These are phyloP conservation scores for Massarina eburnea DNA, from an alignment of 2,329 filamentous ascomycete genomes.

Conservation along the genomic window DNA sequence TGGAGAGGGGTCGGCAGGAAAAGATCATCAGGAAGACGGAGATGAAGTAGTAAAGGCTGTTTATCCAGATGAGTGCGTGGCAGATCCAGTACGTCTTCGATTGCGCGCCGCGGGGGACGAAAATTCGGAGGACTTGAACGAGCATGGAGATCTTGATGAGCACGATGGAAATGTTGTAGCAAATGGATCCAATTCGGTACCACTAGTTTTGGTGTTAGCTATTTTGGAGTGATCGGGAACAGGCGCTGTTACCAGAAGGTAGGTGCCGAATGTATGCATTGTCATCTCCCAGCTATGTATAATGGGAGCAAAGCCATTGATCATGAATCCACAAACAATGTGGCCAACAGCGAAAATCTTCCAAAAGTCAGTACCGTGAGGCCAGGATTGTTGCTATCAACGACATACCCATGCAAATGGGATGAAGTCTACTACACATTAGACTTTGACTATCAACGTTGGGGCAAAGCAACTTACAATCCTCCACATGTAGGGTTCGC, in stretches of 20 bases:
- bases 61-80: conserved; percentile 11
- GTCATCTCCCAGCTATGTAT: conserved; percentile 18
- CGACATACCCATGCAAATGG: conserved; percentile 16
- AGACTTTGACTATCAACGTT: background rate
- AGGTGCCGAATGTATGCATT: conserved; percentile 7
- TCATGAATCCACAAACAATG: conserved; percentile 7
- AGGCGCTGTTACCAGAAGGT: conserved; percentile 11
- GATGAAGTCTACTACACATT: conserved; percentile 11
- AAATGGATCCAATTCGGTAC: conserved; percentile 10
- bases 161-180: conserved; percentile 17
- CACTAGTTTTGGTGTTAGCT: conserved; percentile 4
- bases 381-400: background rate
- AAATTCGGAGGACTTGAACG: conserved; percentile 15
- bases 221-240: background rate
- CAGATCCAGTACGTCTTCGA: conserved; percentile 14
- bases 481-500: conserved; percentile 12
- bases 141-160: conserved; percentile 17
- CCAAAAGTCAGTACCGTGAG: background rate
- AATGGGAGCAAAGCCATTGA: conserved; percentile 15
- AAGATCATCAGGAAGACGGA: conserved; percentile 12
- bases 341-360: conserved; percentile 14
- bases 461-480: conserved; percentile 11
- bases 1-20: conserved; percentile 12
- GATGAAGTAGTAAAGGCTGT: conserved; percentile 9
- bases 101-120: conserved; percentile 15